Evolutionary conservation across 371 early-diverging fungal genomes (phyloP), one percentile per base, ranked within the genome.

Genomic region (Coemansia sp.): DNA sequence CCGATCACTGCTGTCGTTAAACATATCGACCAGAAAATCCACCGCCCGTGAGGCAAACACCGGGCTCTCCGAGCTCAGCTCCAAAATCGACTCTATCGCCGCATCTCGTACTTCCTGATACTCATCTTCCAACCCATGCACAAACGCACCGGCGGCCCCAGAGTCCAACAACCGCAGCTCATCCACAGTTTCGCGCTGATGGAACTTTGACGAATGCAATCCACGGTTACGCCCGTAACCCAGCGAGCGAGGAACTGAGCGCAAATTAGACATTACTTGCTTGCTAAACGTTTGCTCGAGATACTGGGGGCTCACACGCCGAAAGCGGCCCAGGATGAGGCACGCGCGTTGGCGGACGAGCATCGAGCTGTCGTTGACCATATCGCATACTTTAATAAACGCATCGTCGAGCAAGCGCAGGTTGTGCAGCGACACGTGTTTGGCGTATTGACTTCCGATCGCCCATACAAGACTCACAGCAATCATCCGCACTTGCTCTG

Each of bases 71-170:
- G 87, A 74, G 68, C 88, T 86, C 10, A 93, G 82, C 74, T 87
- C 88, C 39, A 89, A 82, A 37, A 94, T 90, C 1, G 94, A 90
- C 67, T 90, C 92, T 85, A 86, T 90, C 4, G 95, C 86, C 1
- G 94, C 91, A 66, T 86, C 84, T 50, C 95, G 84, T 42, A 96
- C 96, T 60, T 88, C 90, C 64, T 88, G 87, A 76, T 84, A 92
- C 72, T 95, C 94, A 72, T 96, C 96, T 70, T 96, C 96, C 18
- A 94, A 79, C 16, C 92, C 95, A 70, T 94, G 94, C 13, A 96
- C 88, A 81, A 96, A 95, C 0, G 93, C 93, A 22, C 96, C 96
- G 67, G 90, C 82, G 0, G 89, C 89, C 7, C 90, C 90, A 1
- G 91, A 85, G 64, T 88, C 88, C 62, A 89, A 69, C 3, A 90